A percentile compares a stretch with the other conserved stretches of the same genome.
These are phyloP conservation scores for Babesia ovata DNA, from an alignment of 169 alveolate genomes.

Conservation along the genomic window DNA sequence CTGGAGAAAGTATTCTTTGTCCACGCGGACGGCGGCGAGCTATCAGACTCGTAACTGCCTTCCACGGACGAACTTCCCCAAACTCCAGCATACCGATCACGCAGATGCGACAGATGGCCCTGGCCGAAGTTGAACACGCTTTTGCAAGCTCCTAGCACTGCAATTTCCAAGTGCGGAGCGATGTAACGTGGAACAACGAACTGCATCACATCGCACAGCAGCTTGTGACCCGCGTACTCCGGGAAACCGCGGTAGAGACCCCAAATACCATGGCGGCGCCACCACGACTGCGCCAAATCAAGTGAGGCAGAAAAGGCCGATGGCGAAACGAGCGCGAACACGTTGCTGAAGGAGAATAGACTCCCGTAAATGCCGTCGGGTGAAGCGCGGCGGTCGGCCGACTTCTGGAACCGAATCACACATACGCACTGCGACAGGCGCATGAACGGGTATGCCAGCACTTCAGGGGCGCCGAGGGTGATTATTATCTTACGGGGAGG, in stretches of 20 bases:
- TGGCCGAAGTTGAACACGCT: neutral
- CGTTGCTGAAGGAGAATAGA: neutral
- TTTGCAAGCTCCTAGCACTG: neutral
- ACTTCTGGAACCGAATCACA: slow-evolving; percentile 48
- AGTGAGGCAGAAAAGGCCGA: slow-evolving; percentile 14
- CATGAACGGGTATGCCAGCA: slow-evolving; percentile 47
- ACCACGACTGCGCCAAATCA: slow-evolving; percentile 38
- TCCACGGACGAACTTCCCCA: neutral
- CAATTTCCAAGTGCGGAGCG: slow-evolving; percentile 14
- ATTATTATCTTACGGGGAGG: slow-evolving; percentile 46
- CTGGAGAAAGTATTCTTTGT: neutral
- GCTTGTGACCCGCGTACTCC: slow-evolving; percentile 27
- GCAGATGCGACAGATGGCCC: slow-evolving; percentile 5
- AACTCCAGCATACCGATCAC: neutral
- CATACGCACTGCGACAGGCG: slow-evolving; percentile 32
- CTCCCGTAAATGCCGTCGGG: slow-evolving; percentile 35
- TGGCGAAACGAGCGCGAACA: slow-evolving; percentile 17
- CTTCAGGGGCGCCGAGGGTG: slow-evolving; percentile 34
- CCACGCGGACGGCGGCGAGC: neutral
- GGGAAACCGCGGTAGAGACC: slow-evolving; percentile 60
- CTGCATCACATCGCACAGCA: slow-evolving; percentile 34
- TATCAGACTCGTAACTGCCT: too few relatives aligned
- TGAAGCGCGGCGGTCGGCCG: slow-evolving; percentile 30
- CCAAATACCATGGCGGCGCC: slow-evolving; percentile 32
- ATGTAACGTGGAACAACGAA: slow-evolving; percentile 51